Evolutionary conservation across 495 filamentous ascomycete genomes (phyloP), one percentile per base, ranked within the genome.

Genomic region (Haplographium delicatum): DNA sequence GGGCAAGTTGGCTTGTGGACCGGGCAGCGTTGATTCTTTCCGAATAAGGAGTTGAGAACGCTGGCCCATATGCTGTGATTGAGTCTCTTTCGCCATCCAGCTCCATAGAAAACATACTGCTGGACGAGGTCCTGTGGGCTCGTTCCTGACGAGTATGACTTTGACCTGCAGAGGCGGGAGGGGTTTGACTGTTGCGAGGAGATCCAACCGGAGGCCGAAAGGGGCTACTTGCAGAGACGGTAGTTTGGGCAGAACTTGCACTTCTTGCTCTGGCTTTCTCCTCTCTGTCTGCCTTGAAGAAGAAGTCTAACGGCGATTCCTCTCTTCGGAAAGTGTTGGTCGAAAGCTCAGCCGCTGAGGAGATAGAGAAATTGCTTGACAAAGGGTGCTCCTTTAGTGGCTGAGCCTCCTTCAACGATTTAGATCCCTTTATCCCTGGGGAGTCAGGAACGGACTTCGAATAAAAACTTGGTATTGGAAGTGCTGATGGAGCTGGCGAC

Each of bases 381-480:
- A 41, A 47, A 33, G 46, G 37, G 5, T 69, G 61, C 34, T 75
- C 69, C 15, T 67, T 72, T 5, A 63, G 56, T 3, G 65, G 60
- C 26, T 15, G 42, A 24, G 42, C 10, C 22, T 44, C 42, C 26
- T 44, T 44, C 15, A n/a, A 13, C 8, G 70, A 67, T 19, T 60
- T 70, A 55, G 71, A 62, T 54, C 64, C 51, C 22, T 47, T 50
- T 5, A 55, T 53, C n/a, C 61, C 53, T 13, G 76, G 75, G 5
- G 77, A 78, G 39, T 86, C 82, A 5, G 84, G 82, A 10, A 89
- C 71, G 0, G 88, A 84, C 48, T 84, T 91, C n/a, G 86, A 86
- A 45, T 95, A 79, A 64, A 95, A 95, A 63, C 82, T 93, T 1
- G 93, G 93, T 34, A 96, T 87, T 0, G 94, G 94, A 4, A 99